Evolutionary conservation across 2,329 filamentous ascomycete genomes (phyloP).

Genomic region (Pyrenophora seminiperda): DNA sequence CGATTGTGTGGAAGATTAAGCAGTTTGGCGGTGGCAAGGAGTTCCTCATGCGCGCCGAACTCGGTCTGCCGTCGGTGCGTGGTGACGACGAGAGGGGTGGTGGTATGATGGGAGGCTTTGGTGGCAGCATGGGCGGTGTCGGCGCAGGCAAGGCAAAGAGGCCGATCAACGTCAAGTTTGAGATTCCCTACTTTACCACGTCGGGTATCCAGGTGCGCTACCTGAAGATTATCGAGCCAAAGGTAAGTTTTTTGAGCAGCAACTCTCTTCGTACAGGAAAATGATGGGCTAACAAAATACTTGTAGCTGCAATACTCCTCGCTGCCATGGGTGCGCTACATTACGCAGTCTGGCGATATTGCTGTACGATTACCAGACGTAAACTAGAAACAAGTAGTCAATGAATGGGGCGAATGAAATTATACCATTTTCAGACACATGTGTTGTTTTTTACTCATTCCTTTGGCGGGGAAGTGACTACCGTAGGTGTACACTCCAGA

Average conservation of each 20-base stretch:
- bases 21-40: conserved; percentile 99
- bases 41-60: conserved; percentile 96
- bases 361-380: conserved; percentile 92
- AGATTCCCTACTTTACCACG: conserved; percentile 99
- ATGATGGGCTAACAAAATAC: conserved; percentile 17
- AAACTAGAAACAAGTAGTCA: conserved; percentile 55
- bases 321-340: conserved; percentile 96
- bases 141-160: conserved; percentile 84
- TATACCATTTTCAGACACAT: not conserved
- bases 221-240: conserved; percentile 98
- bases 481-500: too few relatives aligned
- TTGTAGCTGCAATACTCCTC: conserved; percentile 95
- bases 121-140: conserved; percentile 93
- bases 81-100: conserved; percentile 95
- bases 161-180: conserved; percentile 98
- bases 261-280: not conserved
- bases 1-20: conserved; percentile 99
- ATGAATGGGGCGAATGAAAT: too few relatives aligned
- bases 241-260: too few relatives aligned
- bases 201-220: conserved; percentile 98
- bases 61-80: conserved; percentile 90
- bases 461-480: too few relatives aligned
- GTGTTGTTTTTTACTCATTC: not conserved
- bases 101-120: conserved; percentile 97
- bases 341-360: conserved; percentile 97